These are phyloP conservation scores for Gliomastix tumulicola DNA, from an alignment of 2,329 filamentous ascomycete genomes.

Conservation along the genomic window DNA sequence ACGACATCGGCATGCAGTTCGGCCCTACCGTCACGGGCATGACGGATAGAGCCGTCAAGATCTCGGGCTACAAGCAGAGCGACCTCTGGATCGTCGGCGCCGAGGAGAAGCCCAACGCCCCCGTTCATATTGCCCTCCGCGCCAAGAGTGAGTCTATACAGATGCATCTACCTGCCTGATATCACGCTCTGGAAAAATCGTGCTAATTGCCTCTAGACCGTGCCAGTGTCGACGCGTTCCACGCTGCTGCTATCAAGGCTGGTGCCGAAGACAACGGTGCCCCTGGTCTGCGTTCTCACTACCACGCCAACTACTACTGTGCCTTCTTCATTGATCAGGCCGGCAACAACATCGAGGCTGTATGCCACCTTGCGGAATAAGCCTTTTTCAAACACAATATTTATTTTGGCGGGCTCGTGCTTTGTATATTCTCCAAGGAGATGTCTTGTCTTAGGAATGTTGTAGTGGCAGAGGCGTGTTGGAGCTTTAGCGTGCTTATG, in stretches of 20 bases:
- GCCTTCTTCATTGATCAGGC: constrained; percentile 42
- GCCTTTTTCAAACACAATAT: neutral
- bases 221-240: constrained; percentile 33
- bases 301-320: constrained; percentile 39
- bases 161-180: neutral
- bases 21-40: constrained; percentile 20
- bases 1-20: constrained; percentile 17
- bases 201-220: constrained; percentile 19
- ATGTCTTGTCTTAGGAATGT: no score
- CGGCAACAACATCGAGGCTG: constrained; percentile 45
- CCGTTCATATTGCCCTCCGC: constrained; percentile 20
- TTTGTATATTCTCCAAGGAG: no score
- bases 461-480: no score
- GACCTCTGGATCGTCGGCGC: constrained; percentile 21
- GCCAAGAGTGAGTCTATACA: constrained; percentile 17
- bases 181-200: neutral
- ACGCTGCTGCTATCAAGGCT: constrained; percentile 29
- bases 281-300: constrained; percentile 35
- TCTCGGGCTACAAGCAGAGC: constrained; percentile 10
- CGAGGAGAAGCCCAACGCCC: constrained; percentile 6
- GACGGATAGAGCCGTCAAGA: constrained; percentile 6
- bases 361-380: neutral
- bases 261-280: constrained; percentile 41
- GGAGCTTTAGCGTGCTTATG: no score
- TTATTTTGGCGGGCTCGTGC: no score